Evolutionary conservation across 2,329 filamentous ascomycete genomes (phyloP).

Genomic region (Coniochaeta hoffmannii): DNA sequence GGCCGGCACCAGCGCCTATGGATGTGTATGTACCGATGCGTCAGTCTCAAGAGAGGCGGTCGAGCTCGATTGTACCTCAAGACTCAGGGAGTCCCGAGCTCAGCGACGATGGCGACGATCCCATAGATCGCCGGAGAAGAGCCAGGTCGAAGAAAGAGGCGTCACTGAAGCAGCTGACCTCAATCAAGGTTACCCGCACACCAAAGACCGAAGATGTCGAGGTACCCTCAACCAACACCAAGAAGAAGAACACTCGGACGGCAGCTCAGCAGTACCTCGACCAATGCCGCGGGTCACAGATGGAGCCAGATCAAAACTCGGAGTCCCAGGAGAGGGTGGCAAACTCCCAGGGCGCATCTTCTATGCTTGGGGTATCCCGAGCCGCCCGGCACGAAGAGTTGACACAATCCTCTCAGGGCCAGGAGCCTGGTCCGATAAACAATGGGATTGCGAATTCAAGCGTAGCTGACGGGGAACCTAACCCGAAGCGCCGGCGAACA

Average conservation of each 20-base stretch:
- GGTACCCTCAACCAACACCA: slow-evolving; percentile 24
- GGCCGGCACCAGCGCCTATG: slow-evolving; percentile 22
- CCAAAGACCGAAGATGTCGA: slow-evolving; percentile 27
- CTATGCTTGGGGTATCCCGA: no score
- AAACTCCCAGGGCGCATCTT: slow-evolving; percentile 10
- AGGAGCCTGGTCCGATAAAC: neutral
- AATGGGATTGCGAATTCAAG: neutral
- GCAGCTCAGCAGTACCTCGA: slow-evolving; percentile 11
- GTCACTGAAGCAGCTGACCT: slow-evolving; percentile 31
- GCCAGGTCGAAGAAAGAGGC: slow-evolving; percentile 30
- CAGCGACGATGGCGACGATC: slow-evolving; percentile 25
- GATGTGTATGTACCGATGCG: slow-evolving; percentile 37
- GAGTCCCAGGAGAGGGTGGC: slow-evolving; percentile 13
- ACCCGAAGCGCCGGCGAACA: neutral
- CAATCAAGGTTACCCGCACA: slow-evolving; percentile 27
- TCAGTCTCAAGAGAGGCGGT: slow-evolving; percentile 34
- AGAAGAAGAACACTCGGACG: slow-evolving; percentile 13
- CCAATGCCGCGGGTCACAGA: slow-evolving; percentile 11
- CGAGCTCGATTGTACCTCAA: slow-evolving; percentile 10
- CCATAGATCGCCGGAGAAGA: slow-evolving; percentile 25
- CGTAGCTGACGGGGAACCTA: neutral
- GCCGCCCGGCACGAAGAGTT: slow-evolving; percentile 8
- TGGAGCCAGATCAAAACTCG: slow-evolving; percentile 10
- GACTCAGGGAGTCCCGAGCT: slow-evolving; percentile 20
- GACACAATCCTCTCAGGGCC: slow-evolving; percentile 14